Base-by-base conservation (phyloP, 441 rosid genomes). In the Dalechampia spathulata region DNA sequence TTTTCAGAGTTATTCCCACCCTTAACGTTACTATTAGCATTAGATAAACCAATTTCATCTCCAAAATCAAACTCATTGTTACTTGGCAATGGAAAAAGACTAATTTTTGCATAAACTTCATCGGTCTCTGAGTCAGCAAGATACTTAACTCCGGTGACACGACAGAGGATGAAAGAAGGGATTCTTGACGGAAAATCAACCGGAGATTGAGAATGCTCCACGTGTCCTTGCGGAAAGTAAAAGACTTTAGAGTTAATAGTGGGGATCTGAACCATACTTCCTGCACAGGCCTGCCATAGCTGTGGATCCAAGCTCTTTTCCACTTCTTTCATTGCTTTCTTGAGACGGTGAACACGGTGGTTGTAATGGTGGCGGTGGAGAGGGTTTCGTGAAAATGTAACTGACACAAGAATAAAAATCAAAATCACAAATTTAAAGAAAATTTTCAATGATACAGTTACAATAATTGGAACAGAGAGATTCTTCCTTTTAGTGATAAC, bases 241-340 rank as follows among this genome's bases (percentile, higher is more conserved):
- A 79, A 82, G 57, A 86, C 88, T 61, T 59, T 76, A 10, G 96
- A 75, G 80, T 79, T 82, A 36, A 76, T 52, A 8, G 82, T 75
- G 7, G 99, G 99, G 80, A 90, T 87, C 64, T 87, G 95, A 13
- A 90, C 96, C 94, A 94, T 83, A 23, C 91, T 76, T 34, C 99
- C 99, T 22, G 95, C 95, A 65, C 99, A 94, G 17, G 95, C 99
- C 58, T 90, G 95, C 99, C 99, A 94, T 43, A 94, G 75, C 61
- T 86, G 95, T 46, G 95, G 80, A 81, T 94, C 97, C 72, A 87
- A 81, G 65, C 81, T 62, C 49, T 71, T 78, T 44, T 75, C 95
- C 51, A 58, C 55, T 75, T 66, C 57, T 56, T 67, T 61, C 72
- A 67, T 67, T 20, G 52, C 66, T 49, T 17, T 10, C 16, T 14